These are phyloP conservation scores for Actinidia polygama DNA, from an alignment of 179 eudicot species.

Conservation along the genomic window DNA sequence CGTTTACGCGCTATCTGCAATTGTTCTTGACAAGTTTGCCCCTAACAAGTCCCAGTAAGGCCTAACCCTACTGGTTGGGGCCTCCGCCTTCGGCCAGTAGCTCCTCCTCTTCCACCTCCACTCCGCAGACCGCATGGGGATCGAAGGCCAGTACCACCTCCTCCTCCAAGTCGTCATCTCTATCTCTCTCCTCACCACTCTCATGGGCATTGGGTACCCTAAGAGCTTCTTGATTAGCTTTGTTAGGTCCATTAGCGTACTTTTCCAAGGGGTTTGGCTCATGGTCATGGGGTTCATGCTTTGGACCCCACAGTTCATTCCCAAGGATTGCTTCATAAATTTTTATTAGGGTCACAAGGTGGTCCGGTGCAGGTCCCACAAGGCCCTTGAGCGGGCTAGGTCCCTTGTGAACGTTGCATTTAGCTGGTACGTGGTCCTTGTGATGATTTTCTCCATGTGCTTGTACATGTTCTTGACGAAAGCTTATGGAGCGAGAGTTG, in stretches of 20 bases:
- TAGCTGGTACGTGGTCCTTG: constrained; percentile 61
- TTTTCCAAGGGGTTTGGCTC: constrained; percentile 86
- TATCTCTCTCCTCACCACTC: constrained; percentile 46
- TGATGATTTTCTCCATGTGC: constrained; percentile 39
- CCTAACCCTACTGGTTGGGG: constrained; percentile 49
- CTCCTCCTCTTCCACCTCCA: constrained; percentile 77
- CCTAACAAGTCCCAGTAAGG: constrained; percentile 34
- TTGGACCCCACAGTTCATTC: constrained; percentile 65
- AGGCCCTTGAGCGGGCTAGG: constrained; percentile 65
- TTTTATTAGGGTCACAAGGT: constrained; percentile 69
- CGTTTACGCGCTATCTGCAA: constrained; percentile 55
- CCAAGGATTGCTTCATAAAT: constrained; percentile 72
- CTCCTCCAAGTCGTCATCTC: constrained; percentile 64
- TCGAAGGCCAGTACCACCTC: constrained; percentile 85
- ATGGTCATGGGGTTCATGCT: constrained; percentile 76
- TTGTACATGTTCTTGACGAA: constrained; percentile 41
- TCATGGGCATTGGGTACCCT: constrained; percentile 51
- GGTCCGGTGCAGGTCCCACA: constrained; percentile 57
- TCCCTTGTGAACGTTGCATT: constrained; percentile 66
- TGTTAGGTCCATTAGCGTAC: constrained; percentile 58
- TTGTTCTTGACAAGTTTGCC: constrained; percentile 42
- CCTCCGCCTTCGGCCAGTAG: constrained; percentile 66
- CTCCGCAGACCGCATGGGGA: constrained; percentile 83
- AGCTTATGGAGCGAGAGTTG: background rate
- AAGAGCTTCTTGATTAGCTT: constrained; percentile 52